A percentile compares a stretch with the other conserved stretches of the same genome.
Conservation (phyloP, 331 rosid species). For the Quercus tomentella region DNA sequence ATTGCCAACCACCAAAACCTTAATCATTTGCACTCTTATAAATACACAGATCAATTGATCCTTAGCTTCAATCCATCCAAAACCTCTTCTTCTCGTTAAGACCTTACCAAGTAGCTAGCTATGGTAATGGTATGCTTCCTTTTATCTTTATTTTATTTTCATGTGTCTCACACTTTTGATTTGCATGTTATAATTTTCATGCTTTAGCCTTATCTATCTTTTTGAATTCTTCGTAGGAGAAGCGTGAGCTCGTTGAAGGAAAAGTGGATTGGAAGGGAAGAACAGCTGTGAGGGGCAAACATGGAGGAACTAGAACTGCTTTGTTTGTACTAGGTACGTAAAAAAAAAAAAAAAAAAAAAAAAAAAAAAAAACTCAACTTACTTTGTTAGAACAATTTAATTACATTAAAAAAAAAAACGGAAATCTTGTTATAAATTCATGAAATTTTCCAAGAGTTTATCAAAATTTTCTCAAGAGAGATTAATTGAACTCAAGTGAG, state of each 20-base stretch:
- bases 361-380: background rate
- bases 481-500: no score
- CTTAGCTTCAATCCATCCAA: no score
- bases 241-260: slow-evolving; percentile 47
- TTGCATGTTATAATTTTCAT: background rate
- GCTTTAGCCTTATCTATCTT: background rate
- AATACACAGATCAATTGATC: no score
- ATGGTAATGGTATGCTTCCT: background rate
- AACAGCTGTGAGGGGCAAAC: slow-evolving; percentile 53
- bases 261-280: slow-evolving; percentile 97
- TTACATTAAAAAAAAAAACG: no score
- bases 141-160: background rate
- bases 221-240: slow-evolving; percentile 17
- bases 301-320: slow-evolving; percentile 64
- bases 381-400: no score
- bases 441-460: no score
- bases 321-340: slow-evolving; percentile 52
- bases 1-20: no score
- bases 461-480: no score
- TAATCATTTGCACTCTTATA: no score
- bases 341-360: no score
- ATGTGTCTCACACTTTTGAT: background rate
- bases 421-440: no score
- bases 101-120: background rate
- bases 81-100: no score